phyloP scores from a whole-genome alignment of 176 grass and related monocot species.

The Thalia dealbata region DNA sequence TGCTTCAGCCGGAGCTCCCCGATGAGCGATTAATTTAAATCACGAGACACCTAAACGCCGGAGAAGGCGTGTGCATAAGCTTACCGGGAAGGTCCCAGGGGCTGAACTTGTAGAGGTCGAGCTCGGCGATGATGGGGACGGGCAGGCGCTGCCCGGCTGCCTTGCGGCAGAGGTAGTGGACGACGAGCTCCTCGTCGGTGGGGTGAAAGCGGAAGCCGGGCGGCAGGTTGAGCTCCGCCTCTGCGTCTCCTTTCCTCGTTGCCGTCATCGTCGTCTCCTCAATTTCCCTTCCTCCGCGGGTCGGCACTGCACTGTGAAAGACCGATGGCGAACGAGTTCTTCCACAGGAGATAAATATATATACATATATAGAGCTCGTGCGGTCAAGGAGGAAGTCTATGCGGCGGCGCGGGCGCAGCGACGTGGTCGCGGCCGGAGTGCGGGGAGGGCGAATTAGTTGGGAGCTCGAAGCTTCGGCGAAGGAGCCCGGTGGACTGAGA shows the following conservation, averaged over 20 bases:
- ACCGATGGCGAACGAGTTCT: neutral
- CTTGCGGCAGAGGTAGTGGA: conserved; percentile 22
- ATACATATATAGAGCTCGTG: neutral
- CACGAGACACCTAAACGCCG: too few relatives aligned
- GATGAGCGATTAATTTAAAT: neutral
- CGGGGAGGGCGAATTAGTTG: neutral
- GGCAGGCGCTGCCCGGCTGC: conserved; percentile 1
- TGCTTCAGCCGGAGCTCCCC: neutral
- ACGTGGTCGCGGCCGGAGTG: neutral
- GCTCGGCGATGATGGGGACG: conserved; percentile 15
- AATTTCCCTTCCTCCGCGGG: too few relatives aligned
- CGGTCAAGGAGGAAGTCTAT: neutral
- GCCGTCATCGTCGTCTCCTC: neutral
- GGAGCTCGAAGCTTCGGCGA: neutral
- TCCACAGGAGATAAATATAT: too few relatives aligned
- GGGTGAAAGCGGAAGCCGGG: conserved; percentile 26
- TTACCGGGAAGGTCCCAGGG: conserved; percentile 28
- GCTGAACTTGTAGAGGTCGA: conserved; percentile 19
- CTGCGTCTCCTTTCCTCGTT: conserved; percentile 18
- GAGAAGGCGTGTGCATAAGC: neutral
- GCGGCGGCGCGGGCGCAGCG: neutral
- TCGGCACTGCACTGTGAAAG: too few relatives aligned
- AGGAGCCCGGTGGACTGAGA: neutral
- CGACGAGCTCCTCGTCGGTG: conserved; percentile 25
- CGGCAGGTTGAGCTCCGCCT: conserved; percentile 25